phyloP scores from a whole-genome alignment of 139 green algal genomes.

The Marvania coccoides region DNA sequence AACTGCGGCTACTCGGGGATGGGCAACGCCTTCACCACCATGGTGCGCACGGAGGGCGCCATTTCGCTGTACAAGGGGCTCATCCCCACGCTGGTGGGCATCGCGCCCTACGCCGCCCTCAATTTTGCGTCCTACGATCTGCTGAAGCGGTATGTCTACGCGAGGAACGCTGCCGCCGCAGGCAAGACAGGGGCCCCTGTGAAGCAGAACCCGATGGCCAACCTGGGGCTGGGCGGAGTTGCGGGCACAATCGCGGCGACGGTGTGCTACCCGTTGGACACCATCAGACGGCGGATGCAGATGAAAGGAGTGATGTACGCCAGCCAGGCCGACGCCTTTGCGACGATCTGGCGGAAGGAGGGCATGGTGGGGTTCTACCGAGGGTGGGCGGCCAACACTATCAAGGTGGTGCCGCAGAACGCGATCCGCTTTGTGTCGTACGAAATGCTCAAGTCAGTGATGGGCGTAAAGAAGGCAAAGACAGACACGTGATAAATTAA shows the following conservation, averaged over 20 bases:
- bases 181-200: neutral
- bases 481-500: slow-evolving; percentile 68
- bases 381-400: slow-evolving; percentile 80
- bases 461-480: slow-evolving; percentile 68
- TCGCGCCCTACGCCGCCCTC: slow-evolving; percentile 91
- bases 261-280: slow-evolving; percentile 88
- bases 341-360: slow-evolving; percentile 52
- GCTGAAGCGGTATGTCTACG: slow-evolving; percentile 66
- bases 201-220: slow-evolving; percentile 49
- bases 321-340: slow-evolving; percentile 39
- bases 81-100: slow-evolving; percentile 83
- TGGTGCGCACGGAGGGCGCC: slow-evolving; percentile 61
- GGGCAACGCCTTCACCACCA: slow-evolving; percentile 43
- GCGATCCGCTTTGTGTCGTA: slow-evolving; percentile 83
- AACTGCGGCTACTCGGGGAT: slow-evolving; percentile 65
- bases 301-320: slow-evolving; percentile 80
- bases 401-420: slow-evolving; percentile 91
- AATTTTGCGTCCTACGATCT: slow-evolving; percentile 95
- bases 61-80: slow-evolving; percentile 82
- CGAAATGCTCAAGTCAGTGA: slow-evolving; percentile 64
- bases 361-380: slow-evolving; percentile 79
- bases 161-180: slow-evolving; percentile 13
- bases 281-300: slow-evolving; percentile 77
- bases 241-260: slow-evolving; percentile 68
- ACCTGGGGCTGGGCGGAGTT: slow-evolving; percentile 64